Conservation (phyloP, 768 basidiomycete genomes). For the Tylopilus plumbeoviolaceoides region DNA sequence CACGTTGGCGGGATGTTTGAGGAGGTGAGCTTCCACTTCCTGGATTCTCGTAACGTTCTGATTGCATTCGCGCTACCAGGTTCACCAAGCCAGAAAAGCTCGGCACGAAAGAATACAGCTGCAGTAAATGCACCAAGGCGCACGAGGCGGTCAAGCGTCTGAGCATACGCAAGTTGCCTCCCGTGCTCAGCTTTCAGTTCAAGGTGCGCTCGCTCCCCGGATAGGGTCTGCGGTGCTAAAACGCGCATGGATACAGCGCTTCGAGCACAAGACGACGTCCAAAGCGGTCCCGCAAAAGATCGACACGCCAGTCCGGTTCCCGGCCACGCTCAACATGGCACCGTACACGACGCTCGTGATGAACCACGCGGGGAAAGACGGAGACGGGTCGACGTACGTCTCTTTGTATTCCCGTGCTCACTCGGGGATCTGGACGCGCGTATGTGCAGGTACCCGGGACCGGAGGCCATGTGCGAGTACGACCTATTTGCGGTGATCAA, state of each 20-base stretch:
- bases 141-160: constrained; percentile 83
- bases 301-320: constrained; percentile 77
- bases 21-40: constrained; percentile 44
- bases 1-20: constrained; percentile 71
- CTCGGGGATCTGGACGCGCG: not conserved
- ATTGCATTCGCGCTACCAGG: constrained; percentile 35
- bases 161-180: constrained; percentile 80
- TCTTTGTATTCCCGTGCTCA: not conserved
- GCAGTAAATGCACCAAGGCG: constrained; percentile 73
- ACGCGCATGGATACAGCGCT: constrained; percentile 59
- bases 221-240: not conserved
- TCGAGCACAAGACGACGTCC: constrained; percentile 80
- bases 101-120: constrained; percentile 77
- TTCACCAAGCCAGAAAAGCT: constrained; percentile 86
- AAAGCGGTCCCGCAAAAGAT: constrained; percentile 80
- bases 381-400: constrained; percentile 26
- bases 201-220: constrained; percentile 45
- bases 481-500: constrained; percentile 92
- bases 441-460: constrained; percentile 42
- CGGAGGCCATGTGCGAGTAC: constrained; percentile 76
- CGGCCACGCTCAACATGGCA: constrained; percentile 82
- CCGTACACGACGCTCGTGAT: constrained; percentile 71
- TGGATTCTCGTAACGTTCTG: not conserved
- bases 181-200: constrained; percentile 91
- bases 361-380: constrained; percentile 47